Base-by-base conservation (phyloP, 2,329 filamentous ascomycete genomes). In the Exutisphaerella laricina region DNA sequence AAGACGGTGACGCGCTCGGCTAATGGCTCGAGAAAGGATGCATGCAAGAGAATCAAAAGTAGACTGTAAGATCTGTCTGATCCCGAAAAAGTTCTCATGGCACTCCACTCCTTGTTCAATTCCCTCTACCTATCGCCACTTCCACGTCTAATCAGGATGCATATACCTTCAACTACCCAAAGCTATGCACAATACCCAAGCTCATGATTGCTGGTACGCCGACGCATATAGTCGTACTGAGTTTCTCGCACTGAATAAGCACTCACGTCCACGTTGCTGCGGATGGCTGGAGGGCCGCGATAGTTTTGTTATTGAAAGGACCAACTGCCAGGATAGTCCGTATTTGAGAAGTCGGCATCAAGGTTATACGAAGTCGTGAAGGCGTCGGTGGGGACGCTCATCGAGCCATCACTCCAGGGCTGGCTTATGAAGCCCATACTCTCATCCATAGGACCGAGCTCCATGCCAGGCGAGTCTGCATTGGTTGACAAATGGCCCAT, bases 371-470 rank as follows among this genome's bases (percentile, higher is more conserved):
- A 40, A 20, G 53, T 47, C 23, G 55, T 41, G 42, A 57, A 62
- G 34, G 53, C 51, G 42, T 62, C 59, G 30, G 52, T 54, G 17
- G 58, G 54, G 3, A 61, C 53, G 43, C 50, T 58, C 43, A 62
- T 43, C 3, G 59, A 60, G 23, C 59, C 58, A 41, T 63, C 60
- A 14, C 52, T 55, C 61, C 61, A 63, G 16, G 56, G 50, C 41
- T 61, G 59, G 8, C 55, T 45, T 3, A 53, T 52, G 46, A 62
- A 58, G 29, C 43, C 52, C 39, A 45, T 51, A 7, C 51, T 33
- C 5, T 53, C 54, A 18, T 53, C 47, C 35, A 50, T 52, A n/a
- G 46, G 47, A 5, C 31, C 38, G 2, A 42, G n/a, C 12, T 38
- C 38, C 25, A 36, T 32, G 14, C 10, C 23, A 3, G 40, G 31